phyloP scores from a whole-genome alignment of 331 rosid genomes.

The Prunus yedoensis region DNA sequence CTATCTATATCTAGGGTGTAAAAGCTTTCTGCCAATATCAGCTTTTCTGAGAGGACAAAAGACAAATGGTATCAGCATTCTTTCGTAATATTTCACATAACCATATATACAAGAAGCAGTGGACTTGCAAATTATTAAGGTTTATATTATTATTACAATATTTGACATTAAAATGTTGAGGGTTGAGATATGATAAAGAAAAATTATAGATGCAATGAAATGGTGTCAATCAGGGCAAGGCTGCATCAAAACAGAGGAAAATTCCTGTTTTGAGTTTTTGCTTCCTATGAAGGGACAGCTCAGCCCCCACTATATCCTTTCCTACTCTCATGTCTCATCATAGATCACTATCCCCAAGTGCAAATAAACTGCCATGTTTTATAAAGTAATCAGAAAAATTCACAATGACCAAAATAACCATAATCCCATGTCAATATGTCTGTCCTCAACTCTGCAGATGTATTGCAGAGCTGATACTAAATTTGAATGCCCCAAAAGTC shows the following conservation, averaged over 20 bases:
- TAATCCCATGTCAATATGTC: background rate
- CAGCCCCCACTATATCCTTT: background rate
- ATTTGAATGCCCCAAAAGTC: no score
- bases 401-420: conserved; percentile 10
- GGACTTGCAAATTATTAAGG: no score
- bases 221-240: background rate
- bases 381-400: no score
- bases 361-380: background rate
- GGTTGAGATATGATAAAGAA: no score
- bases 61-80: background rate
- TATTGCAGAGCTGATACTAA: no score
- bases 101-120: background rate
- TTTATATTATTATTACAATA: no score
- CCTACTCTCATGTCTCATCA: conserved; percentile 1
- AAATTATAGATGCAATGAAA: background rate
- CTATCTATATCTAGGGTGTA: background rate
- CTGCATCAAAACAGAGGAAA: conserved; percentile 13
- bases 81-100: no score
- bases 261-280: conserved; percentile 16
- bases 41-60: background rate
- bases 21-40: background rate
- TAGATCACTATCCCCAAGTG: background rate
- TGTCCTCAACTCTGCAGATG: no score
- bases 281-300: conserved; percentile 23
- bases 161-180: no score